A percentile compares a stretch with the other conserved stretches of the same genome.
Evolutionary conservation across 495 filamentous ascomycete genomes (phyloP).

Genomic region (Bacidia gigantensis): DNA sequence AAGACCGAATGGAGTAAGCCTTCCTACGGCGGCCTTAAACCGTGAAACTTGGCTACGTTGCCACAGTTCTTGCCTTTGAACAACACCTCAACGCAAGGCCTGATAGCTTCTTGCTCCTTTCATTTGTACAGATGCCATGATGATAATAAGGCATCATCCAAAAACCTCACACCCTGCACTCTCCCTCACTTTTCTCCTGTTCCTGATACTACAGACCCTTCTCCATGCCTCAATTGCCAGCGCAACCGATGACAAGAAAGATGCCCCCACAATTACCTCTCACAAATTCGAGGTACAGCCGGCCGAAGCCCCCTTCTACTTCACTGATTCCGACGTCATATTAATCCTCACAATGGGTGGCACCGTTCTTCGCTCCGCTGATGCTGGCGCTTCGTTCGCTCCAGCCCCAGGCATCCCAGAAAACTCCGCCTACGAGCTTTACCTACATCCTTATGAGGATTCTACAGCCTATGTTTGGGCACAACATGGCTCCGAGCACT

Average conservation of each 20-base stretch:
- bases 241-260: constrained; percentile 30
- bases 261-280: constrained; percentile 35
- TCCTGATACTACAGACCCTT: constrained; percentile 8
- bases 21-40: neutral
- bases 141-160: neutral
- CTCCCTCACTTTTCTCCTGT: neutral
- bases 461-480: constrained; percentile 68
- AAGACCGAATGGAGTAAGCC: too few relatives aligned
- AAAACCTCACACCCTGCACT: neutral
- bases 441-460: constrained; percentile 63
- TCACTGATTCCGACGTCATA: constrained; percentile 69
- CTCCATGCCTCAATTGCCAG: neutral
- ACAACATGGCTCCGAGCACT: constrained; percentile 44
- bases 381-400: constrained; percentile 67
- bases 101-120: neutral
- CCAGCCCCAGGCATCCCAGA: constrained; percentile 48
- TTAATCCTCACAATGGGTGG: constrained; percentile 45
- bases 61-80: neutral
- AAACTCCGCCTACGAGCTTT: constrained; percentile 43
- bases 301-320: constrained; percentile 52
- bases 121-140: constrained; percentile 1
- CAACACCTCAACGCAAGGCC: neutral
- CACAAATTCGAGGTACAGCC: constrained; percentile 50
- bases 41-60: neutral
- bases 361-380: constrained; percentile 54